Base-by-base conservation (phyloP, 2,329 filamentous ascomycete genomes). In the Fusarium proliferatum region DNA sequence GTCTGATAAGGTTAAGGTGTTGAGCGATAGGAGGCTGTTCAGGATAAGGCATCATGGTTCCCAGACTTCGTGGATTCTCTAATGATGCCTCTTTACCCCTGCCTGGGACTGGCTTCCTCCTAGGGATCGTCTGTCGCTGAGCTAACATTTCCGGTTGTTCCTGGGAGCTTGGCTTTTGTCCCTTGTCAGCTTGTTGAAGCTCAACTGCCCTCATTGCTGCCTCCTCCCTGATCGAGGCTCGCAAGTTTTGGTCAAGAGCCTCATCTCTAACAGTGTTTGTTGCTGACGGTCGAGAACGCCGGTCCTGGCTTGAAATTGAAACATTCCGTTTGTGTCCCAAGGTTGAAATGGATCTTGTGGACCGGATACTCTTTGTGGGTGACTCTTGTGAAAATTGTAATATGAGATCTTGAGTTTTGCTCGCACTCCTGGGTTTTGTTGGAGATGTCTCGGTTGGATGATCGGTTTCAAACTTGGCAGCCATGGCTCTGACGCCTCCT, bases 391-490 rank as follows among this genome's bases (percentile, higher is more conserved):
- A 77, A 41, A 69, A 77, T 2, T 67, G 72, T 23, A 68, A 77
- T 33, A 71, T 67, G 12, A 76, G 62, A 45, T 65, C 71, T 38
- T 75, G 77, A 7, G 76, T 65, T 51, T 71, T 75, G 64, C 61
- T 71, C 26, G 68, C 51, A 38, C 55, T 69, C 26, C 52, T 62
- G 28, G 45, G n/a, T 6, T 39, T 45, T 23, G 43, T 23, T 11
- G 64, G 58, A 7, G 67, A 63, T 30, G 52, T 15, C 17, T 71
- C 64, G 10, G 59, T 64, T 10, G 62, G 51, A 45, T 41, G 36
- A 12, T 73, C 67, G 19, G 74, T 83, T 69, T 89, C 86, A 76
- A 88, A 88, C 76, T 85, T 82, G 41, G 87, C 87, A 8, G 87
- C 84, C 82, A 89, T 88, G 5, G 85, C 86, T 72, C 80, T 86